These are phyloP conservation scores for Phascolomyces articulosus DNA, from an alignment of 371 early-diverging fungal genomes.

Conservation along the genomic window DNA sequence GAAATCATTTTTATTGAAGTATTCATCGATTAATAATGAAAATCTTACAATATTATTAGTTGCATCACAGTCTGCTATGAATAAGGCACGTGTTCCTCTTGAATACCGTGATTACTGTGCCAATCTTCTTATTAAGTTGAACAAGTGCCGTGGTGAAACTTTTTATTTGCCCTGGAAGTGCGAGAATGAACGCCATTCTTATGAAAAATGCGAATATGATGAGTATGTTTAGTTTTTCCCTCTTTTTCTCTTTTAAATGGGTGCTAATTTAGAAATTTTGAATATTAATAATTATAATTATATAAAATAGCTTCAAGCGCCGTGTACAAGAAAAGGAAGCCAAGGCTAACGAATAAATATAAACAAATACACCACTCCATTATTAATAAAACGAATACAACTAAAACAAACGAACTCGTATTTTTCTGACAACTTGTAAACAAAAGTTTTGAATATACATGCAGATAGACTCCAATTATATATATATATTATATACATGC, in stretches of 20 bases:
- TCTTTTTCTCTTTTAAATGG: not conserved
- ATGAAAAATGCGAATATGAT: conserved; percentile 96
- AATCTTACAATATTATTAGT: conserved; percentile 9
- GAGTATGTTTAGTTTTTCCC: conserved; percentile 64
- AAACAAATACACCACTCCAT: not conserved
- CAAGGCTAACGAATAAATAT: conserved; percentile 21
- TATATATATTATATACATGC: too few relatives aligned
- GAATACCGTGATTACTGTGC: conserved; percentile 95
- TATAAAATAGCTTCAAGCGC: conserved; percentile 20
- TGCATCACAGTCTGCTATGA: conserved; percentile 88
- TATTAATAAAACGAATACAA: not conserved
- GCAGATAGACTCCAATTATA: too few relatives aligned
- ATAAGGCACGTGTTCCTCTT: conserved; percentile 82
- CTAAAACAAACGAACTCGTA: not conserved
- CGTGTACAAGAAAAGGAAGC: conserved; percentile 16
- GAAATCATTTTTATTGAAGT: not conserved
- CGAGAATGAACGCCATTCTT: conserved; percentile 85
- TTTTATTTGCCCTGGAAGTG: conserved; percentile 94
- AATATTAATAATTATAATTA: not conserved
- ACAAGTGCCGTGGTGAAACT: conserved; percentile 88
- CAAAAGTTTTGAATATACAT: too few relatives aligned
- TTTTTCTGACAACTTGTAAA: too few relatives aligned
- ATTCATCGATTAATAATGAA: too few relatives aligned
- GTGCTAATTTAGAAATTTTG: not conserved
- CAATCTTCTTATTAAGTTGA: conserved; percentile 85